Conservation (phyloP, 495 filamentous ascomycete genomes). For the Daldinia vernicosa region DNA sequence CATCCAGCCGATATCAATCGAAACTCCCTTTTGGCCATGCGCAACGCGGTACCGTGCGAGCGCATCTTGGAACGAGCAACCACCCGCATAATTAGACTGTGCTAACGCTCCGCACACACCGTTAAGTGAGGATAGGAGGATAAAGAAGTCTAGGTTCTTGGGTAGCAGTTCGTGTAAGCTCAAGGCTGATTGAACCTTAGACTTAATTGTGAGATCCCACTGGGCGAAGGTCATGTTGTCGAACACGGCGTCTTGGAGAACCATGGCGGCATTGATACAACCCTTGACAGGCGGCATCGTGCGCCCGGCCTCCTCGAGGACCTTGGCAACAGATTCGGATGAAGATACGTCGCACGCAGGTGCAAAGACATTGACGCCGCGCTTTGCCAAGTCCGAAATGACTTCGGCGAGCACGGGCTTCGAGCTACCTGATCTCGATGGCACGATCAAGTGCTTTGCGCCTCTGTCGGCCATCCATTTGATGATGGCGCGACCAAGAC, state of each 20-base stretch:
- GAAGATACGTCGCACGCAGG: conserved; percentile 53
- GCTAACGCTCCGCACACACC: conserved; percentile 60
- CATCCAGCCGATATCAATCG: conserved; percentile 60
- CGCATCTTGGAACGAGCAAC: conserved; percentile 66
- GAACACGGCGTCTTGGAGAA: conserved; percentile 59
- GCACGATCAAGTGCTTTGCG: conserved; percentile 61
- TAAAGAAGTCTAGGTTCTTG: conserved; percentile 65
- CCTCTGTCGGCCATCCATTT: conserved; percentile 63
- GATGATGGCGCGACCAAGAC: conserved; percentile 64
- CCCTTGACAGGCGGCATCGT: conserved; percentile 62
- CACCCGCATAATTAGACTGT: conserved; percentile 67
- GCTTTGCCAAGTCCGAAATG: conserved; percentile 35
- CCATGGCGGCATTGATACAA: conserved; percentile 60
- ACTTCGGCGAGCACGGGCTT: conserved; percentile 31
- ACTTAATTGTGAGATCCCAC: conserved; percentile 50
- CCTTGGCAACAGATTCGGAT: conserved; percentile 4
- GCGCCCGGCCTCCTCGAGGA: conserved; percentile 38
- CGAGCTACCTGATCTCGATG: conserved; percentile 58
- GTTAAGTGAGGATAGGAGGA: conserved; percentile 63
- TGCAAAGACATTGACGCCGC: conserved; percentile 43
- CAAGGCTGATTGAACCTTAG: conserved; percentile 57
- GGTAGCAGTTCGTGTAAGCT: conserved; percentile 58
- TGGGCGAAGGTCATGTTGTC: conserved; percentile 58
- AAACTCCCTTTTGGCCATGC: conserved; percentile 50
- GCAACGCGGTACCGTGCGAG: conserved; percentile 51